Base-by-base conservation (phyloP, 2,329 filamentous ascomycete species). In the Diaporthe sp. region DNA sequence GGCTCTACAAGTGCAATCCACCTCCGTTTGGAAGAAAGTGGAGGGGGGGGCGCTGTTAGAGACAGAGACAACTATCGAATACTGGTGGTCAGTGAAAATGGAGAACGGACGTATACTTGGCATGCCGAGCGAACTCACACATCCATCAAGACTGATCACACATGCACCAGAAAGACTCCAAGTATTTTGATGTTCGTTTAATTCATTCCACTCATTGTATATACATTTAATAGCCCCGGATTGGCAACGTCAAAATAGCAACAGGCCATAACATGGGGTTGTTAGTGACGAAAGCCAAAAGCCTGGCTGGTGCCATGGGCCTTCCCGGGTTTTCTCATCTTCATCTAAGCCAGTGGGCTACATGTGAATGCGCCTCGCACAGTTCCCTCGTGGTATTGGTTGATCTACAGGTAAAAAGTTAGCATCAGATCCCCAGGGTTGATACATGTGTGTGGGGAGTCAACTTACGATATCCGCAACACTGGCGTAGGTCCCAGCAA, bases 401-500 rank as follows among this genome's bases (percentile, higher is more conserved):
- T 55, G 34, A 76, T 74, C 76, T 78, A 31, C 9, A 15, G 17
- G 53, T 20, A 1, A 10, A 12, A 9, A 12, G 39, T 77, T 49
- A 77, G 76, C 73, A 71, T 47, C 5, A 22, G 49, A 7, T 8
- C 17, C 9, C 34, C 13, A 34, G 10, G 3, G 13, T 42, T 12
- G 13, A 10, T 10, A 15, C 0, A 25, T 28, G 20, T 7, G 6
- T 25, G n/a, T 37, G 6, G 5, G 10, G 44, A 17, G 4, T 39
- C 2, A 47, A 79, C 81, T 80, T 73, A 81, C 80, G 73, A 82
- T 81, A 63, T 82, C 81, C 76, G 77, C 63, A n/a, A 82, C 70
- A 60, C 76, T 77, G 13, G 81, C 75, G 58, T 82, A 82, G 2
- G 80, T 81, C 0, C 81, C 81, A 6, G 79, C 76, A 22, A 79